phyloP scores from a whole-genome alignment of 2,329 filamentous ascomycete species.

The Cucurbitaria berberidis region DNA sequence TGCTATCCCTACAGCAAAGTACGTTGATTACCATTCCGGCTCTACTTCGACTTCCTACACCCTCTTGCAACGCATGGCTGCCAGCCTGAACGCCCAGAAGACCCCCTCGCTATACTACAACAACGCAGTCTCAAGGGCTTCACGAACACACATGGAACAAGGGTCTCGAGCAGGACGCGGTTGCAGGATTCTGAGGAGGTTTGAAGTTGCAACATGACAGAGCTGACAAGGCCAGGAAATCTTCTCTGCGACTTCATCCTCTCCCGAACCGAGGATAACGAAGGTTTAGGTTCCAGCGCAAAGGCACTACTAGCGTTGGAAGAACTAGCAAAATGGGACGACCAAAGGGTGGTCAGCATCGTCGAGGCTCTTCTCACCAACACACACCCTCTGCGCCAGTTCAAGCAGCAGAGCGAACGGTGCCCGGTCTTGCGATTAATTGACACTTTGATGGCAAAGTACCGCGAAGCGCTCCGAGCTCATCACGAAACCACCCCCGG shows the following conservation, averaged over 20 bases:
- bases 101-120: neutral
- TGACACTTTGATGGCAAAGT: constrained; percentile 66
- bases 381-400: constrained; percentile 64
- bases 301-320: constrained; percentile 65
- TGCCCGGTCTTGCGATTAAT: constrained; percentile 68
- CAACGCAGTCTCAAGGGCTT: neutral
- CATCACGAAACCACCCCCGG: constrained; percentile 60
- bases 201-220: neutral
- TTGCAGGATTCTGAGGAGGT: neutral
- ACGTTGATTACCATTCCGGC: constrained; percentile 6
- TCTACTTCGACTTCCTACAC: neutral
- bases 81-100: neutral
- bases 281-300: constrained; percentile 63
- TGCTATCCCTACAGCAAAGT: constrained; percentile 66
- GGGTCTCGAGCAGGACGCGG: neutral
- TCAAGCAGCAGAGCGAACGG: constrained; percentile 65
- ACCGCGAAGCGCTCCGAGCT: constrained; percentile 51
- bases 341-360: constrained; percentile 60
- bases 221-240: constrained; percentile 50
- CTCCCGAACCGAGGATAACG: constrained; percentile 64
- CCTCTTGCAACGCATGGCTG: neutral
- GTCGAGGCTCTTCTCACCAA: constrained; percentile 59
- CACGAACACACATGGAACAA: neutral
- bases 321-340: constrained; percentile 65
- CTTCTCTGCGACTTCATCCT: constrained; percentile 69